Evolutionary conservation across 441 rosid species (phyloP).

Genomic region (Pelargonium citronellum): DNA sequence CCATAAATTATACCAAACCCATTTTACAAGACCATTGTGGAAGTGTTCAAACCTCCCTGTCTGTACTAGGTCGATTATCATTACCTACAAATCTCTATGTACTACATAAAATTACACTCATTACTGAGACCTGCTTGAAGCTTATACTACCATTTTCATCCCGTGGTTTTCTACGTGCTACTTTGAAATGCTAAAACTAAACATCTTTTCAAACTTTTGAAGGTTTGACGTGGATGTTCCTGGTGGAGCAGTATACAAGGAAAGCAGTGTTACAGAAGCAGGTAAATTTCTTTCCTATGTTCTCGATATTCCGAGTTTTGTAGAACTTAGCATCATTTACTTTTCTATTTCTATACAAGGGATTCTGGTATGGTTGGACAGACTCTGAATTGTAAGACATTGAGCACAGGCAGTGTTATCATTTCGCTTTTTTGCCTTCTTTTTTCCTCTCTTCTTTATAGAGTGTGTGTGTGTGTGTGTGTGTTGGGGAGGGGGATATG

Average conservation of each 20-base stretch:
- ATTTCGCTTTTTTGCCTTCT: not conserved
- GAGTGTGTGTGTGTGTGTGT: too few species aligned
- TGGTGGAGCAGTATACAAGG: constrained; percentile 76
- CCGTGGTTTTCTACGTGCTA: not conserved
- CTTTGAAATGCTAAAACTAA: not conserved
- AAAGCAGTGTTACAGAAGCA: constrained; percentile 85
- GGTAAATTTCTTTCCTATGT: constrained; percentile 35
- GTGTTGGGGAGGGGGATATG: not conserved
- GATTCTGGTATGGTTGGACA: not conserved
- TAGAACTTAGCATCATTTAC: not conserved
- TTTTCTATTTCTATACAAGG: not conserved
- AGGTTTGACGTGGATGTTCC: constrained; percentile 98
- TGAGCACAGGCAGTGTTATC: not conserved
- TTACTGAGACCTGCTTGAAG: not conserved
- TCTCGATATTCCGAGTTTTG: not conserved
- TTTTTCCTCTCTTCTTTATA: too few species aligned
- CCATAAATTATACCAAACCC: not conserved
- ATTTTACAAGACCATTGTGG: not conserved
- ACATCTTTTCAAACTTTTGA: constrained; percentile 12
- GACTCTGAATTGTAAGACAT: not conserved
- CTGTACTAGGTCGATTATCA: too few species aligned
- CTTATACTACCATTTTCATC: not conserved
- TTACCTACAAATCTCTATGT: too few species aligned
- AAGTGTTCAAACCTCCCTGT: not conserved
- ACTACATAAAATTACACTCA: too few species aligned